Evolutionary conservation across 257 asterid species (phyloP), one percentile per base, ranked within the genome.

Genomic region (Solanum bukasovii): DNA sequence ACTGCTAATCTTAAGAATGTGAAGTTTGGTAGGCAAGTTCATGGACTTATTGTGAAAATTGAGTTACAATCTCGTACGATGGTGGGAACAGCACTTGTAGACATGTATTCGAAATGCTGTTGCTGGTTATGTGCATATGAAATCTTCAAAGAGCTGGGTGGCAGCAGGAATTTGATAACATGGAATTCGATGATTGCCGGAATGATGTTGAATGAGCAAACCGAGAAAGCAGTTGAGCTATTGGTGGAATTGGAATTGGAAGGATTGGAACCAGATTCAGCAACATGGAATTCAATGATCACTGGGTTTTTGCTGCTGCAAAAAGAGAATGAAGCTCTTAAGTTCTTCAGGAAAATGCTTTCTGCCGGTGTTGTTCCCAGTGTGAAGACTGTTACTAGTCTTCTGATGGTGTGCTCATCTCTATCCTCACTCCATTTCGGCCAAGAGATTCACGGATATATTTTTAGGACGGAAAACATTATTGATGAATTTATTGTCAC

Each of bases 121-220:
- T 92, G 93, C 38, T 94, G 98, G 94, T 86, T 89, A 81, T 92
- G 94, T 87, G 98, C 98, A 1, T 93, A 90, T 85, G 37, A 67
- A 61, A 87, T 93, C 34, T 97, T 97, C 87, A 87, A 89, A 79
- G 99, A 92, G 82, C 87, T 95, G 91, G 95, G 93, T 84, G 89
- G 90, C 49, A 86, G 56, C 65, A 90, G 92, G 90, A 93, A 92
- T 74, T 90, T 95, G 87, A 88, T 95, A 61, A 92, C 98, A 1
- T 96, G 98, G 98, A 97, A 95, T 87, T 92, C 98, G 6, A 95
- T 97, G 98, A 94, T 97, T 37, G 91, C 95, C 0, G 98, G 99
- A 73, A 87, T 94, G 98, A 94, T 97, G 95, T 88, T 89, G 88
- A 94, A 93, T 70, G 90, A 89, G 89, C 94, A 91, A 84, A 87